phyloP scores from a whole-genome alignment of 1,139 yeast genomes.

The Diutina scorzettiae region DNA sequence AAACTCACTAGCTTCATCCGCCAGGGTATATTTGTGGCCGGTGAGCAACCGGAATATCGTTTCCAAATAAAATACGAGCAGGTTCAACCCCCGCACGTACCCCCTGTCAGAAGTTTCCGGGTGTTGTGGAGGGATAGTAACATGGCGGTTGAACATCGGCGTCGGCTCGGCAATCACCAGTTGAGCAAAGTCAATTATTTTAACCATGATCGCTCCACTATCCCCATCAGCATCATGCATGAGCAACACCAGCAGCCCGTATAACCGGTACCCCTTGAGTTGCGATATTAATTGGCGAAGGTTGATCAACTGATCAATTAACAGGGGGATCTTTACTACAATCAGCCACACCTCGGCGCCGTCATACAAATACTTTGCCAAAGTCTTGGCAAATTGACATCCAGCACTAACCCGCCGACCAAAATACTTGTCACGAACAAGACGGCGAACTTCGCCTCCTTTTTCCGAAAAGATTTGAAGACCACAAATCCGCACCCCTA shows the following conservation, averaged over 20 bases:
- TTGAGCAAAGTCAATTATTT: conserved; percentile 92
- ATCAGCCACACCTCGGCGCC: conserved; percentile 51
- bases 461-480: conserved; percentile 57
- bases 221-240: conserved; percentile 67
- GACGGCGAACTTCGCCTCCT: conserved; percentile 25
- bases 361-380: conserved; percentile 70
- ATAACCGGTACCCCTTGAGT: conserved; percentile 74
- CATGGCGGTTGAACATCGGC: conserved; percentile 8
- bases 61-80: conserved; percentile 53
- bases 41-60: conserved; percentile 40
- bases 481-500: conserved; percentile 94
- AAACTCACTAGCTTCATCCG: conserved; percentile 6
- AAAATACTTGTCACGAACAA: conserved; percentile 79
- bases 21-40: conserved; percentile 10
- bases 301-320: conserved; percentile 49
- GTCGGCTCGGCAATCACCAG: conserved; percentile 51
- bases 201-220: conserved; percentile 33
- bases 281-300: conserved; percentile 41
- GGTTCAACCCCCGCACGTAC: conserved; percentile 66
- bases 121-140: conserved; percentile 48
- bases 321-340: conserved; percentile 52
- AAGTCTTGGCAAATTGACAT: conserved; percentile 58
- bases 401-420: conserved; percentile 77
- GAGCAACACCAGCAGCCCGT: conserved; percentile 79
- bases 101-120: conserved; percentile 64